Percentiles rank a stretch among this genome's conserved stretches.
phyloP scores from a whole-genome alignment of 2,329 filamentous ascomycete genomes.

The Pyrenophora tritici-repentis region DNA sequence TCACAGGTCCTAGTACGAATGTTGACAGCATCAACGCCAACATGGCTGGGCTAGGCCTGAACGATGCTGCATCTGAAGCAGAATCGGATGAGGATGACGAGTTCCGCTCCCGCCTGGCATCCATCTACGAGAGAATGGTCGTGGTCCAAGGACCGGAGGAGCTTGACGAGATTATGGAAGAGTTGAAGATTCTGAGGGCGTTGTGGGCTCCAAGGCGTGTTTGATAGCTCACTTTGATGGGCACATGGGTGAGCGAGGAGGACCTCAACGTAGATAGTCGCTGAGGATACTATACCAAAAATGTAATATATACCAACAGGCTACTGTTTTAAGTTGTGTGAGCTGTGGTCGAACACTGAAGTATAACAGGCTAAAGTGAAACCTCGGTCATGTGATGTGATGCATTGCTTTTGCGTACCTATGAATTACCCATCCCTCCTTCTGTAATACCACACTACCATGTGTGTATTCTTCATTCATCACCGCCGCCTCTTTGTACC shows the following conservation, averaged over 20 bases:
- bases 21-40: not conserved
- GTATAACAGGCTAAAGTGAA: too few species aligned
- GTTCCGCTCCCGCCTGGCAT: not conserved
- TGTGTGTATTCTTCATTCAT: slow-evolving; percentile 9
- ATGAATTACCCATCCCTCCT: too few species aligned
- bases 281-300: too few species aligned
- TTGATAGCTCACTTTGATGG: too few species aligned
- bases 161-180: slow-evolving; percentile 1
- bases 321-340: too few species aligned
- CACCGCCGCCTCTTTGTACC: slow-evolving; percentile 45
- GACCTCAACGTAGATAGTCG: too few species aligned
- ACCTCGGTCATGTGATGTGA: not conserved
- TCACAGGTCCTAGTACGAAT: not conserved
- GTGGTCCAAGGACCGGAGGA: not conserved
- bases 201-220: not conserved
- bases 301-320: too few species aligned
- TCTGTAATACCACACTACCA: too few species aligned
- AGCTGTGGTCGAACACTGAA: too few species aligned
- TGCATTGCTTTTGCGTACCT: not conserved
- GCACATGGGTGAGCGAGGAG: too few species aligned
- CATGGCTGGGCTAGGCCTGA: not conserved
- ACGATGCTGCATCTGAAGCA: not conserved
- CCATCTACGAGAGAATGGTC: not conserved
- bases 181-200: not conserved
- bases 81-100: not conserved